Conservation (phyloP, 352 stramenopile species). For the Phytophthora podocarpi region DNA sequence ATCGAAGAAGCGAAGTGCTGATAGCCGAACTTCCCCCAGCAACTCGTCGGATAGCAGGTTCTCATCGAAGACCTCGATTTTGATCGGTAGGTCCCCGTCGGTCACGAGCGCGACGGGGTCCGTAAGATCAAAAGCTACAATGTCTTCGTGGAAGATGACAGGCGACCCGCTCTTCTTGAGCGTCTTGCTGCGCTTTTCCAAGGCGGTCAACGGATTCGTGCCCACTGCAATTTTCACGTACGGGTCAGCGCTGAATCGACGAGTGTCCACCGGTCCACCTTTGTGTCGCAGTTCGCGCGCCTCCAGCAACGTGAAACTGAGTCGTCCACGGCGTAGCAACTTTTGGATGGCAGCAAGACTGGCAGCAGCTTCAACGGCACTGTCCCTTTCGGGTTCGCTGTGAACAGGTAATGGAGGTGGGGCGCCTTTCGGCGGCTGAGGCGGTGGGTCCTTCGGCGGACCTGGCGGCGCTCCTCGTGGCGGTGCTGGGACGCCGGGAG, state of each 20-base stretch:
- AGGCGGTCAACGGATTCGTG: slow-evolving; percentile 66
- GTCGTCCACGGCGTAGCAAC: slow-evolving; percentile 64
- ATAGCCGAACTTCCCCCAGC: slow-evolving; percentile 71
- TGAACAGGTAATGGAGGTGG: slow-evolving; percentile 32
- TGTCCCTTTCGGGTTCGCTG: slow-evolving; percentile 7
- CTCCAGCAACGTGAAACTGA: slow-evolving; percentile 80
- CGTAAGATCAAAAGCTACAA: slow-evolving; percentile 81
- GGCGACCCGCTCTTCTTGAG: slow-evolving; percentile 82
- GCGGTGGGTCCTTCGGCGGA: slow-evolving; percentile 52
- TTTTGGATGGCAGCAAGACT: slow-evolving; percentile 41
- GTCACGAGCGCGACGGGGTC: slow-evolving; percentile 75
- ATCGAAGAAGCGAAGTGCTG: slow-evolving; percentile 81
- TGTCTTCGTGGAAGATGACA: slow-evolving; percentile 88
- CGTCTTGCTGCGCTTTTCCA: slow-evolving; percentile 81
- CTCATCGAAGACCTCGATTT: slow-evolving; percentile 88
- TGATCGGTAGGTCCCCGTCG: slow-evolving; percentile 72
- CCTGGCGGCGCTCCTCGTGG: slow-evolving; percentile 53
- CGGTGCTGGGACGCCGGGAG: too few species aligned
- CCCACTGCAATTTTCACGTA: slow-evolving; percentile 86
- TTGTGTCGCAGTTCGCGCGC: slow-evolving; percentile 66
- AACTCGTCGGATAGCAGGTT: slow-evolving; percentile 89
- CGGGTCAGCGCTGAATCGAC: slow-evolving; percentile 71
- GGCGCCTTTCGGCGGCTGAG: slow-evolving; percentile 54
- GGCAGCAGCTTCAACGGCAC: slow-evolving; percentile 4
- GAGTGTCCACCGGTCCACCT: slow-evolving; percentile 52